These are phyloP conservation scores for Tetracentron sinense DNA, from an alignment of 164 flowering plant species.

Conservation along the genomic window DNA sequence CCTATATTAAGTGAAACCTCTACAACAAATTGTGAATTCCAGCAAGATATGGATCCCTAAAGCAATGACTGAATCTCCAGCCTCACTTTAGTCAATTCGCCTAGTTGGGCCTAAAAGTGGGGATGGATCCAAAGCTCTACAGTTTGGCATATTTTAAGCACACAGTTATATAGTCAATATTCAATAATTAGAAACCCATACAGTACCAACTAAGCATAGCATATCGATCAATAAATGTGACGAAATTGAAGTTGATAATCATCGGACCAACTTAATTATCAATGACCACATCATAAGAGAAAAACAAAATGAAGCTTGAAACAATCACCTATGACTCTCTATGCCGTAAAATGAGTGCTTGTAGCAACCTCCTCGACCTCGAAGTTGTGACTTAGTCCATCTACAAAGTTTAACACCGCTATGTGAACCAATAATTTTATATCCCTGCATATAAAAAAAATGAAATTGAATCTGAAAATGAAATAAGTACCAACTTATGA, in stretches of 20 bases:
- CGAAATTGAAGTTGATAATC: not conserved
- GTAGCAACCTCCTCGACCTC: constrained; percentile 99
- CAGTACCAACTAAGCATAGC: not conserved
- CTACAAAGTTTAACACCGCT: constrained; percentile 97
- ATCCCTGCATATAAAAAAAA: constrained; percentile 94
- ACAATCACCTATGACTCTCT: constrained; percentile 82
- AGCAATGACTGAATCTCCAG: not conserved
- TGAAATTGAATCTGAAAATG: too few relatives aligned
- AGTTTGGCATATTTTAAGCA: too few relatives aligned
- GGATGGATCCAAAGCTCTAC: not conserved
- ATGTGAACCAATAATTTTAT: constrained; percentile 95
- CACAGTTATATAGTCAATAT: not conserved
- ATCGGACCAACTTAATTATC: too few relatives aligned
- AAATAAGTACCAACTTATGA: too few relatives aligned
- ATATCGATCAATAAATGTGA: too few relatives aligned
- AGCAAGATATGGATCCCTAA: not conserved
- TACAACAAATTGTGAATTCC: not conserved
- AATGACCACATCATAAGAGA: too few relatives aligned
- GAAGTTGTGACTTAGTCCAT: constrained; percentile 97
- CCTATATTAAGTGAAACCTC: not conserved
- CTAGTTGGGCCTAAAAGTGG: not conserved
- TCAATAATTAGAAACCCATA: too few relatives aligned
- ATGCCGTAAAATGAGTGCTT: constrained; percentile 99
- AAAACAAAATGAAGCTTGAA: not conserved
- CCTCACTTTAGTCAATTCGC: not conserved